Evolutionary conservation across 805 yeast species (phyloP).

Genomic region (Saturnispora saitoi): DNA sequence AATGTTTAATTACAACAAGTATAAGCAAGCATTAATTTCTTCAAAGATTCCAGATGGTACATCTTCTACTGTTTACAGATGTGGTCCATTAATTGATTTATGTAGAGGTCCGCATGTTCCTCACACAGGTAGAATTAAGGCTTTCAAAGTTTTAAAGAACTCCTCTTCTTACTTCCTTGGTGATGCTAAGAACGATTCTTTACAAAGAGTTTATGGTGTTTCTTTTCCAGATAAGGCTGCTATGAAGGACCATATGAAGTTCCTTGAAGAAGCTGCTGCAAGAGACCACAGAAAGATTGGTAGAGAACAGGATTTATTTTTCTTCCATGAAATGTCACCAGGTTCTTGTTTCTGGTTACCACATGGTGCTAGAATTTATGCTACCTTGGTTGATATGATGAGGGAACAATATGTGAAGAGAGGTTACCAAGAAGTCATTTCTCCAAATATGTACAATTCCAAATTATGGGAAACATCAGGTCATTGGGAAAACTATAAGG

Average conservation of each 20-base stretch:
- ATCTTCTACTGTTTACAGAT: slow-evolving; percentile 92
- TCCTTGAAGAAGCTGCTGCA: slow-evolving; percentile 89
- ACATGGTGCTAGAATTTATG: slow-evolving; percentile 96
- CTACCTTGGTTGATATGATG: slow-evolving; percentile 70
- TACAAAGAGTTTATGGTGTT: slow-evolving; percentile 96
- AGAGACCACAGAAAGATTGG: slow-evolving; percentile 97
- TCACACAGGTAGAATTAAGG: slow-evolving; percentile 93
- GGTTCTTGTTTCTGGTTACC: slow-evolving; percentile 99
- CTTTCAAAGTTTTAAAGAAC: slow-evolving; percentile 88
- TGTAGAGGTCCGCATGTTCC: slow-evolving; percentile 98
- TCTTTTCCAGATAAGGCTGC: slow-evolving; percentile 97
- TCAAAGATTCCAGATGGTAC: slow-evolving; percentile 94
- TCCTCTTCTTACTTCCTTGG: slow-evolving; percentile 95
- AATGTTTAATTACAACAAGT: slow-evolving; percentile 94
- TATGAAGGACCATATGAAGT: slow-evolving; percentile 91
- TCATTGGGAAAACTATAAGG: slow-evolving; percentile 97
- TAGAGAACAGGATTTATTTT: slow-evolving; percentile 89
- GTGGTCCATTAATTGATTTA: slow-evolving; percentile 94
- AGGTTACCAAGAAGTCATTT: slow-evolving; percentile 96
- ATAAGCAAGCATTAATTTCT: slow-evolving; percentile 78
- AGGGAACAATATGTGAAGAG: slow-evolving; percentile 82
- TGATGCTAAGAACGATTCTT: slow-evolving; percentile 83
- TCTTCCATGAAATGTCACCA: slow-evolving; percentile 94
- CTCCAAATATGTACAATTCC: slow-evolving; percentile 97
- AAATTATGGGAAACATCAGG: slow-evolving; percentile 98